Evolutionary conservation across 805 yeast species (phyloP), one percentile per base, ranked within the genome.

Genomic region (Middelhovenomyces tepae): DNA sequence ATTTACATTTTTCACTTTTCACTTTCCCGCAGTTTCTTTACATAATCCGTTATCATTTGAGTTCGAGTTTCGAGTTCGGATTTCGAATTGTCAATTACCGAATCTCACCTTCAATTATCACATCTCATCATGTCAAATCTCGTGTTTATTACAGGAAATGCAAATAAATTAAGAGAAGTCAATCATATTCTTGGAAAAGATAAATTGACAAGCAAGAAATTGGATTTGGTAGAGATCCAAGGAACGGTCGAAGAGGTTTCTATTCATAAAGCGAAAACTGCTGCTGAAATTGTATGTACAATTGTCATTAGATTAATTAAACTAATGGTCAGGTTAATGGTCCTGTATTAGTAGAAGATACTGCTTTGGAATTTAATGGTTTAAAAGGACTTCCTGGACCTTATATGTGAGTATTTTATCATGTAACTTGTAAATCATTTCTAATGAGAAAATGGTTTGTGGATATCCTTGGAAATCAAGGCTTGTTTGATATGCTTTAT

Each of bases 291-390:
- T 6, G 54, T 76, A 18, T 34, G 56, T 43, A 13, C 3, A 15
- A 2, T 10, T 16, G 3, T 5, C 9, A 14, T 4, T 31, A 26
- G 10, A 24, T 9, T 10, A 9, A 26, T 9, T 13, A 13, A 32
- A 16, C 10, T 28, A 7, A 34, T n/a, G 7, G 22, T 5, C 31
- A 54, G 57, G 58, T 73, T 3, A 53, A 64, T 2, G 91, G 94
- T 0, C 89, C 97, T 0, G 96, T 85, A 0, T 65, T 91, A 37
- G 95, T 87, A 3, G 99, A 91, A 53, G 99, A 91, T 50, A 91
- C 98, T 0, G 87, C 94, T 32, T 69, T 91, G 24, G 83, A 80
- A 3, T 91, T 81, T 57, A 70, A 70, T 31, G 95, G 94, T 2
- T 67, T 79, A 51, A 76, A 81, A 33, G 79, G 76, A 10, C 68